Conservation (phyloP, 116 monocot species). For the Dioscorea cayenensis region DNA sequence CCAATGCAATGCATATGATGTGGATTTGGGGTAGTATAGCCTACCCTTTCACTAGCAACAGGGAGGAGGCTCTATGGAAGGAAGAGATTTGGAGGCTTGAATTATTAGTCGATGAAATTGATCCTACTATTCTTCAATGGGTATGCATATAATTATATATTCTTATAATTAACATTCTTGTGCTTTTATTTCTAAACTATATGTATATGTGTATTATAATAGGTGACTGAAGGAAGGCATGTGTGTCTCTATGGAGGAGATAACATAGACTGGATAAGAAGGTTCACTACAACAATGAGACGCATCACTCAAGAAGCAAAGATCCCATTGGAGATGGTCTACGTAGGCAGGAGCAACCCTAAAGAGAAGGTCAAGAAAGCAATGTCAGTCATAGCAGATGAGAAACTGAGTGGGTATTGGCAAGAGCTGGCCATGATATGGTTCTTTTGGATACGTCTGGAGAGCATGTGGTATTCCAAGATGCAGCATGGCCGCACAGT, state of each 20-base stretch:
- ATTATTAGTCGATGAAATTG: slow-evolving; percentile 74
- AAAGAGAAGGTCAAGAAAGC: slow-evolving; percentile 54
- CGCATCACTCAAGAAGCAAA: slow-evolving; percentile 38
- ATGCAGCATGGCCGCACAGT: slow-evolving; percentile 39
- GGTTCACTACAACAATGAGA: slow-evolving; percentile 43
- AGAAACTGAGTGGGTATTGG: slow-evolving; percentile 71
- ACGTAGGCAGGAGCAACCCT: slow-evolving; percentile 87
- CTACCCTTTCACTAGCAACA: slow-evolving; percentile 63
- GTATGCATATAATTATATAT: slow-evolving; percentile 13
- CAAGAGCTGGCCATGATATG: slow-evolving; percentile 56
- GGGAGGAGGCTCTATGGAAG: slow-evolving; percentile 79
- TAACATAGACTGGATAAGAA: slow-evolving; percentile 68
- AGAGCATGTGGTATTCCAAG: slow-evolving; percentile 91
- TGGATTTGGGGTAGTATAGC: slow-evolving; percentile 86
- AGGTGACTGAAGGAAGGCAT: slow-evolving; percentile 41
- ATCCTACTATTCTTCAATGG: slow-evolving; percentile 43
- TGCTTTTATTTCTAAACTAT: not conserved
- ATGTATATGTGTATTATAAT: not conserved
- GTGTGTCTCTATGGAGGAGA: slow-evolving; percentile 79
- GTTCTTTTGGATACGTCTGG: slow-evolving; percentile 82
- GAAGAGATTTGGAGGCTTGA: slow-evolving; percentile 78
- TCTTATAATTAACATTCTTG: no score
- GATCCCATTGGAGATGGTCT: slow-evolving; percentile 63
- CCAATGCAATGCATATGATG: slow-evolving; percentile 83
- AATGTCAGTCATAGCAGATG: slow-evolving; percentile 16